These are phyloP conservation scores for Pezicula neosporulosa DNA, from an alignment of 2,329 filamentous ascomycete genomes.

Conservation along the genomic window DNA sequence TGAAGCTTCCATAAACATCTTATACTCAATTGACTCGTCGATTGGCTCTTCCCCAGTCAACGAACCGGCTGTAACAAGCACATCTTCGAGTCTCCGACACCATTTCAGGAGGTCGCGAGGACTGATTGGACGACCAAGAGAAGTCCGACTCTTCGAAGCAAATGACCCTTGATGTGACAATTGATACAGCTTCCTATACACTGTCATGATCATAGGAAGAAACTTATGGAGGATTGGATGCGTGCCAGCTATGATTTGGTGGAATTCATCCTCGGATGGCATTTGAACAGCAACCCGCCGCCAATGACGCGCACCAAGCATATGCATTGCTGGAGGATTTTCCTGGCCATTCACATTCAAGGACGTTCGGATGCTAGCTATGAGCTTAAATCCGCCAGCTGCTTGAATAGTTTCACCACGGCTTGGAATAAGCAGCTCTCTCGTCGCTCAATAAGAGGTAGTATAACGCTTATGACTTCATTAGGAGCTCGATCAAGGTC, in stretches of 20 bases:
- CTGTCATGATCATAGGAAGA: slow-evolving; percentile 53
- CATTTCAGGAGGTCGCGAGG: slow-evolving; percentile 87
- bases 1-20: slow-evolving; percentile 89
- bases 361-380: slow-evolving; percentile 84
- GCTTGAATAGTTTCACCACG: slow-evolving; percentile 84
- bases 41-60: slow-evolving; percentile 68
- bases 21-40: slow-evolving; percentile 68
- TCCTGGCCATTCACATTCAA: slow-evolving; percentile 64
- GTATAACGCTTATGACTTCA: slow-evolving; percentile 87
- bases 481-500: slow-evolving; percentile 93
- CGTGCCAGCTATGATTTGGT: slow-evolving; percentile 66
- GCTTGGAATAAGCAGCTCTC: slow-evolving; percentile 89
- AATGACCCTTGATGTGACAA: slow-evolving; percentile 40
- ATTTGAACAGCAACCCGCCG: slow-evolving; percentile 66
- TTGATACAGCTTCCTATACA: slow-evolving; percentile 51
- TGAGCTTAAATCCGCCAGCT: slow-evolving; percentile 79
- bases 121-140: slow-evolving; percentile 51
- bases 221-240: slow-evolving; percentile 68
- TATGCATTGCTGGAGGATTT: slow-evolving; percentile 60
- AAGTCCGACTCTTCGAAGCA: slow-evolving; percentile 43
- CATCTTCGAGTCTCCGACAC: slow-evolving; percentile 71
- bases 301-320: slow-evolving; percentile 88
- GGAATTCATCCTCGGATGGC: slow-evolving; percentile 66
- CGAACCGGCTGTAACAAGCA: slow-evolving; percentile 58
- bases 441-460: slow-evolving; percentile 89